Base-by-base conservation (phyloP, 331 rosid genomes). In the Erythrophleum ivorense region DNA sequence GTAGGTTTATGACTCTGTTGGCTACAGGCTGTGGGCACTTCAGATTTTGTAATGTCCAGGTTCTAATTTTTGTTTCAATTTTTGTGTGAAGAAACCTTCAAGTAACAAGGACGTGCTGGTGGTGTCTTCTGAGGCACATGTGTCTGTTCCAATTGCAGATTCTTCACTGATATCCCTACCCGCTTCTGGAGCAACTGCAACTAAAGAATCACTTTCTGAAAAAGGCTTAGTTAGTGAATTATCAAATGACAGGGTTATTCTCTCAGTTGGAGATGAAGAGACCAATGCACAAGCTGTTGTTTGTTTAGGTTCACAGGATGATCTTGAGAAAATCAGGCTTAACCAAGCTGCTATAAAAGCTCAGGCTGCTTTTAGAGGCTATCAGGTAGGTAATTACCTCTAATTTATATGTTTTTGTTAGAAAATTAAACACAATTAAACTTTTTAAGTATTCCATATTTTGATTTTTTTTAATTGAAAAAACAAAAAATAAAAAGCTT, bases 321-420 rank as follows among this genome's bases (percentile, higher is more conserved):
- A 65, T 77, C 59, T 45, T 19, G 89, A 80, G 76, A 75, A 73
- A 65, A 79, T 52, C 53, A 85, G n/a, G 81, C 87, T 55, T 49
- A 82, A 71, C 75, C 52, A 85, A 80, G 87, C 91, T 50, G 91
- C 91, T 46, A 82, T 55, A 68, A 84, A 76, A 80, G 88, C 82
- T 3, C 94, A 91, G 81, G 85, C 90, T 71, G 94, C 91, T 72
- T 78, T 87, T 52, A 87, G 92, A 82, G 90, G 94, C 63, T 84
- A 87, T 82, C 85, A 65, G 91, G 92, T 87, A 29, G 88, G 90
- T 84, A 82, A 68, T 66, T 49, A 55, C 54, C 34, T 70, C 19
- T 55, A 76, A 33, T 73, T 80, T 81, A 10, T 6, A 34, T 24
- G 13, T 57, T 34, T 29, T 50, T 31, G 46, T 24, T 24, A 2